Conservation (phyloP, 306 rosid species). For the Quercus variabilis region DNA sequence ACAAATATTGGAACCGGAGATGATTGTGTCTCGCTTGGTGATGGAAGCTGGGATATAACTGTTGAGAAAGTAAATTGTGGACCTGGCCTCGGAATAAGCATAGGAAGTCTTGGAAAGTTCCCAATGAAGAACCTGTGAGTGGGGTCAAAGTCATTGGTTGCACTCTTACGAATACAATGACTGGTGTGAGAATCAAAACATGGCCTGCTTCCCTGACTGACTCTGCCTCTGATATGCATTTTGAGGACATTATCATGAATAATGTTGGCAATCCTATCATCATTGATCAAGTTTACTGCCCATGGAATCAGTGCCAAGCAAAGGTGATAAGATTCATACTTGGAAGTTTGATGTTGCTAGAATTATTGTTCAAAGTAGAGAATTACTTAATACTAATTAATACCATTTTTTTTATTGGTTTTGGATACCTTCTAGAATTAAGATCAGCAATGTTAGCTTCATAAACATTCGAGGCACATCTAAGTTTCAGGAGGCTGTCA, state of each 20-base stretch:
- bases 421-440: conserved; percentile 34
- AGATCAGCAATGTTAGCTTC: conserved; percentile 45
- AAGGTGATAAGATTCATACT: conserved; percentile 8
- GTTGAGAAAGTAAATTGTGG: conserved; percentile 30
- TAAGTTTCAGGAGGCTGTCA: conserved; percentile 19
- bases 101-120: conserved; percentile 43
- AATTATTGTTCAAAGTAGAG: neutral
- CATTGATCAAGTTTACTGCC: conserved; percentile 56
- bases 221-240: conserved; percentile 21
- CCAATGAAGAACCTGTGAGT: conserved; percentile 10
- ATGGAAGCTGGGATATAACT: conserved; percentile 25
- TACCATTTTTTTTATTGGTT: neutral
- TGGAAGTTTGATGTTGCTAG: too few species aligned
- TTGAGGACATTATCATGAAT: conserved; percentile 36
- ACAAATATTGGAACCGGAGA: conserved; percentile 36
- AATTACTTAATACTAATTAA: neutral
- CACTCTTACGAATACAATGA: conserved; percentile 19
- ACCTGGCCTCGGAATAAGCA: conserved; percentile 53
- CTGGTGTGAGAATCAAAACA: conserved; percentile 53
- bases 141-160: conserved; percentile 29
- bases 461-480: conserved; percentile 38
- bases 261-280: conserved; percentile 36
- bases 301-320: conserved; percentile 35
- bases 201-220: conserved; percentile 22
- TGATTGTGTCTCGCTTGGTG: conserved; percentile 54